Conservation (phyloP, 2,329 filamentous ascomycete species). For the Trichoderma sp. region DNA sequence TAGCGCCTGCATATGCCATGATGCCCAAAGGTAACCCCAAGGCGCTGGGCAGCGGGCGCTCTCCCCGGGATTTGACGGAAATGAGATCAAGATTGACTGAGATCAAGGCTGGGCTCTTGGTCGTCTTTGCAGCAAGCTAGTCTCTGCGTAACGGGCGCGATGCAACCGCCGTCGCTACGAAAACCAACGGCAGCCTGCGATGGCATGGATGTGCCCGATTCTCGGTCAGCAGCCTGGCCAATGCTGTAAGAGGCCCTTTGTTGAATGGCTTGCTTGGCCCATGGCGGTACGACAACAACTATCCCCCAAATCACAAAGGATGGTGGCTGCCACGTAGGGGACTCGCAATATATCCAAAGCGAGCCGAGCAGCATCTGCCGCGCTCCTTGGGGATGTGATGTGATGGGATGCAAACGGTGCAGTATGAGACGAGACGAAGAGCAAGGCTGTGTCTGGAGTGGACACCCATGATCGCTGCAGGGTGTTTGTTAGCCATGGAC, state of each 20-base stretch:
- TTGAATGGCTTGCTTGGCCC: not conserved
- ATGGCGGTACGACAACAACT: not conserved
- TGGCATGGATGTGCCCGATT: not conserved
- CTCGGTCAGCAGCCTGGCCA: not conserved
- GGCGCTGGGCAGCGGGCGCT: conserved; percentile 9
- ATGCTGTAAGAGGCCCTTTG: not conserved
- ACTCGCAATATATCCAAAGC: not conserved
- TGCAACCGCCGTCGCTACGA: conserved; percentile 6
- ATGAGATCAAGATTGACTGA: conserved; percentile 10
- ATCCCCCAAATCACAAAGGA: not conserved
- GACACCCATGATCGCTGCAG: conserved; percentile 15
- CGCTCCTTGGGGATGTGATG: not conserved
- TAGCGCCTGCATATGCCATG: conserved; percentile 13
- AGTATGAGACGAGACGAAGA: not conserved
- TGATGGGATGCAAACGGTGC: not conserved
- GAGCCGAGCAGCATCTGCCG: not conserved
- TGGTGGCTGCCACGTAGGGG: not conserved
- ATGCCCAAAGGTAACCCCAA: conserved; percentile 19
- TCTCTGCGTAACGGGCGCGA: not conserved
- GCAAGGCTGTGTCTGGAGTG: not conserved
- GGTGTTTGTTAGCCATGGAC: not conserved
- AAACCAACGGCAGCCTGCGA: not conserved
- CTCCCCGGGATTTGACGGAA: conserved; percentile 16
- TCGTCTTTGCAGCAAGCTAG: not conserved
- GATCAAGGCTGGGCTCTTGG: not conserved